phyloP scores from a whole-genome alignment of 2,329 filamentous ascomycete species.

The Fusarium sp. region DNA sequence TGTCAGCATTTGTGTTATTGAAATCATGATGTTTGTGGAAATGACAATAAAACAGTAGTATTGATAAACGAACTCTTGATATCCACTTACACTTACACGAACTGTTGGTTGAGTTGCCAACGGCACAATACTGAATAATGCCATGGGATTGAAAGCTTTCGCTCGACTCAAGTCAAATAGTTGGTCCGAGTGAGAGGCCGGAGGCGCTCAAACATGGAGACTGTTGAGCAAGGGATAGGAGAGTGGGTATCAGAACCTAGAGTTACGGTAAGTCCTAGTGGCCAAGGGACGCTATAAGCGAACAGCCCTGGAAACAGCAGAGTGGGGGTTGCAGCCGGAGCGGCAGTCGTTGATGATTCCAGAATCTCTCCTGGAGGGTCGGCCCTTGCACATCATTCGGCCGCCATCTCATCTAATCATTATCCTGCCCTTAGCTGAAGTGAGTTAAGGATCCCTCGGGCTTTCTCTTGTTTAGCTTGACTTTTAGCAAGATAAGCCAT shows the following conservation, averaged over 20 bases:
- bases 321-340: constrained; percentile 17
- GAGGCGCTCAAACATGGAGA: constrained; percentile 24
- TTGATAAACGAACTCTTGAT: neutral
- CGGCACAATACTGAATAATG: neutral
- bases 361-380: constrained; percentile 18
- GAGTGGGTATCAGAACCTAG: constrained; percentile 18
- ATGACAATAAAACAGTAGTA: neutral
- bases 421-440: neutral
- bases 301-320: constrained; percentile 15
- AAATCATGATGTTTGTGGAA: neutral
- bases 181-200: constrained; percentile 31
- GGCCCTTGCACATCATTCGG: constrained; percentile 23
- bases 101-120: neutral
- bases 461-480: constrained; percentile 9
- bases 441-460: neutral
- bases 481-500: constrained; percentile 1
- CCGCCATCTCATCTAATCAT: constrained; percentile 11
- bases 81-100: neutral
- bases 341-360: constrained; percentile 28
- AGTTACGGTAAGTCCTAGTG: constrained; percentile 21
- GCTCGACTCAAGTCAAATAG: constrained; percentile 5
- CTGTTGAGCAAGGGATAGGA: neutral
- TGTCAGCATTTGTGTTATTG: neutral
- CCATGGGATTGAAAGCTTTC: neutral
- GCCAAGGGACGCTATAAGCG: neutral